A percentile compares a stretch with the other conserved stretches of the same genome.
These are phyloP conservation scores for Pichia sp. DNA, from an alignment of 1,139 yeast genomes.

Conservation along the genomic window DNA sequence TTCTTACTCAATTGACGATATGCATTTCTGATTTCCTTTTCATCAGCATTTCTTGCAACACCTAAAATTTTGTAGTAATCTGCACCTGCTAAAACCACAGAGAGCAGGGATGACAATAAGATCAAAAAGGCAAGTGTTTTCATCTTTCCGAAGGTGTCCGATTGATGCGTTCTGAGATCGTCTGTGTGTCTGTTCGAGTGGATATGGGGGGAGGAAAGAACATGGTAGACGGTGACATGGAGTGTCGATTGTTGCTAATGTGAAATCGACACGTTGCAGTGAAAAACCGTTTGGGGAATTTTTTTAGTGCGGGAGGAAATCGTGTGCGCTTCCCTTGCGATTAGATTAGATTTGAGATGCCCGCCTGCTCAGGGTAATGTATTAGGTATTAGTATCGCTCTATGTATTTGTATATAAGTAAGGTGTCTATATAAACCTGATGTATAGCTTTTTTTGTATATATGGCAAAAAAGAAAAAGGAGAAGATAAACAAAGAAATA, in stretches of 20 bases:
- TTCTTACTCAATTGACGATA: slow-evolving; percentile 81
- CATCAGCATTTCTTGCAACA: slow-evolving; percentile 63
- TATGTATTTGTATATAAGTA: too few species aligned
- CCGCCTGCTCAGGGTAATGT: neutral
- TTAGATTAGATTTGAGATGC: too few species aligned
- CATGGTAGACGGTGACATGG: too few species aligned
- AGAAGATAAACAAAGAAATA: neutral
- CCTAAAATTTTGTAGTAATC: slow-evolving; percentile 52
- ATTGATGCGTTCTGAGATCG: neutral
- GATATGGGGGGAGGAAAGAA: too few species aligned
- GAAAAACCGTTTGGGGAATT: neutral
- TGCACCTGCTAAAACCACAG: slow-evolving; percentile 14
- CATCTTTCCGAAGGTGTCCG: neutral
- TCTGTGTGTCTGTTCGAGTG: too few species aligned
- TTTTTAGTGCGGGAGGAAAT: neutral
- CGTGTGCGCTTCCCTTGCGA: neutral
- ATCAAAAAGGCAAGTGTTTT: neutral
- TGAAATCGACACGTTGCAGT: neutral
- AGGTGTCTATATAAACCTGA: too few species aligned
- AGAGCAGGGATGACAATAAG: slow-evolving; percentile 7
- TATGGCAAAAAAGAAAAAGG: too few species aligned
- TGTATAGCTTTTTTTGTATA: too few species aligned
- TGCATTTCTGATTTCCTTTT: slow-evolving; percentile 82
- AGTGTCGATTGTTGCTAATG: too few species aligned
- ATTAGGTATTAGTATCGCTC: too few species aligned